These are phyloP conservation scores for Penicillium thymicola DNA, from an alignment of 2,329 filamentous ascomycete species.

Conservation along the genomic window DNA sequence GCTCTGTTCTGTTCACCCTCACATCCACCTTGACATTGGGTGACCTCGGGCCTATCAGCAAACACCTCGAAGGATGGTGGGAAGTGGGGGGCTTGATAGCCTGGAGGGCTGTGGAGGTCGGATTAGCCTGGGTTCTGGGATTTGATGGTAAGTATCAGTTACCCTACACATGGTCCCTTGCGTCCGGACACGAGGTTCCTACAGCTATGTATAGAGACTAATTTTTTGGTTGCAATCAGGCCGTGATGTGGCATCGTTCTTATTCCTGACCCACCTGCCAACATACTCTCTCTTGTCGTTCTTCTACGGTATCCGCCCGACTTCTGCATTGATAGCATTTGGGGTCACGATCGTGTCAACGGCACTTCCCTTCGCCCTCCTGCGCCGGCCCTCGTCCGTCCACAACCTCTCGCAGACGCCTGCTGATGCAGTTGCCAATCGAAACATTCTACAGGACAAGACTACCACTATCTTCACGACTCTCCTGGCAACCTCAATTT, in stretches of 20 bases:
- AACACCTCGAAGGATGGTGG: slow-evolving; percentile 59
- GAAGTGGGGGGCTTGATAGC: slow-evolving; percentile 57
- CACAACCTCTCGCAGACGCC: slow-evolving; percentile 56
- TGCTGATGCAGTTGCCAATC: slow-evolving; percentile 52
- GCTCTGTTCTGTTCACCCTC: slow-evolving; percentile 62
- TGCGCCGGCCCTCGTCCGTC: slow-evolving; percentile 64
- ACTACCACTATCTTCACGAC: slow-evolving; percentile 63
- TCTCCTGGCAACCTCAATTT: slow-evolving; percentile 68
- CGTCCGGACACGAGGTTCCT: not conserved
- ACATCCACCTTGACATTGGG: slow-evolving; percentile 58
- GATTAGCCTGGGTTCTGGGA: slow-evolving; percentile 67
- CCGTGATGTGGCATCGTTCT: slow-evolving; percentile 64
- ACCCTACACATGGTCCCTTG: not conserved
- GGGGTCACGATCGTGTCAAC: slow-evolving; percentile 66
- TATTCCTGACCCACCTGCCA: slow-evolving; percentile 70
- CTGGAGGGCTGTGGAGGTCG: slow-evolving; percentile 64
- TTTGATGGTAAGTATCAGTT: slow-evolving; percentile 55
- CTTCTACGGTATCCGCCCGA: slow-evolving; percentile 69
- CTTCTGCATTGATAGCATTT: slow-evolving; percentile 60
- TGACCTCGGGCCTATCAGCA: slow-evolving; percentile 66
- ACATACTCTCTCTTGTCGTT: slow-evolving; percentile 70
- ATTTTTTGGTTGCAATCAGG: slow-evolving; percentile 40
- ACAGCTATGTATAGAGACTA: not conserved
- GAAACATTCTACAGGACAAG: slow-evolving; percentile 62
- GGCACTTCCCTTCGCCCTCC: slow-evolving; percentile 69